Evolutionary conservation across 345 rosid species (phyloP), one percentile per base, ranked within the genome.

Genomic region (Euphorbia tirucalli): DNA sequence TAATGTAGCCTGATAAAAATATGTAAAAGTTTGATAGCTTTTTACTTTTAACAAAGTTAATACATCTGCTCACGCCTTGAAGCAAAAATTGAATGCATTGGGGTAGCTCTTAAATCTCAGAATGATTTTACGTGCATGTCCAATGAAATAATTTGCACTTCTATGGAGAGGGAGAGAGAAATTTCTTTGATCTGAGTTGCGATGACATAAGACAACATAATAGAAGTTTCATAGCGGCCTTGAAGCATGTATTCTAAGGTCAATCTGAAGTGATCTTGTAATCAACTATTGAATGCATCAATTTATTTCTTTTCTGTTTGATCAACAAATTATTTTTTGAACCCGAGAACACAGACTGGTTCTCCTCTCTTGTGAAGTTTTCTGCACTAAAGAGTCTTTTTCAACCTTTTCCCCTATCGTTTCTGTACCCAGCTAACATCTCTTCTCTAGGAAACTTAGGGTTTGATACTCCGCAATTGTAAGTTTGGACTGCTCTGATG

Each of bases 291-390:
- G 9, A 25, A 11, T 30, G 10, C 2, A 2, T 30, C 19, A 11
- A 21, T 22, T 56, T 24, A n/a, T 9, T n/a, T 56, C 15, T 27
- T 59, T 59, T 30, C 25, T 11, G 16, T 1, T 25, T 25, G 28
- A 59, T 30, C 19, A 2, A 27, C 39, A 13, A 27, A 25, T 27
- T n/a, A 52, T 19, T 21, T n/a, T 39, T 9, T n/a, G n/a, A 10
- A 39, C 16, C 9, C 27, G 10, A 10, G 11, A 37, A 39, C 67
- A n/a, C 39, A 11, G 67, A 24, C 39, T 62, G 5, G 22, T 63
- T 41, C 48, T 63, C 67, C 67, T 13, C 21, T 60, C 11, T 60
- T 60, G 39, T 60, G 43, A 60, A 30, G 25, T 63, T 63, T 19
- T 35, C 48, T 37, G n/a, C 8, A 0, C 2, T 50, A 50, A 50